Conservation (phyloP, 225 moss, liverwort and hornwort genomes). For the Antitrichia curtipendula region DNA sequence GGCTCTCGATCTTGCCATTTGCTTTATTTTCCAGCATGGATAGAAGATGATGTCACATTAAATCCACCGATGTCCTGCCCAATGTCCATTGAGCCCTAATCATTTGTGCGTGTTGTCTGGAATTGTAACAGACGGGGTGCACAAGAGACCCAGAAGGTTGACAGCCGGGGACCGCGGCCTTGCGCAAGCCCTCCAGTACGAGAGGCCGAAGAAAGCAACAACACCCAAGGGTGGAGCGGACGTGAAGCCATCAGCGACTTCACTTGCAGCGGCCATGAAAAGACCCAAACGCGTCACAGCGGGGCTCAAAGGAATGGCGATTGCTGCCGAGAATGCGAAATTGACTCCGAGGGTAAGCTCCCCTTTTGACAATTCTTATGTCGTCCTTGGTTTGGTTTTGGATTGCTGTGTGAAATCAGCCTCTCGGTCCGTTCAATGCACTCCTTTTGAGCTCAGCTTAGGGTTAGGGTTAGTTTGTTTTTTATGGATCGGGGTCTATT, state of each 20-base stretch:
- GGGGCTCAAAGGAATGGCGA: constrained; percentile 28
- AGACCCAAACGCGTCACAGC: constrained; percentile 34
- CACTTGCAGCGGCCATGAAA: constrained; percentile 19
- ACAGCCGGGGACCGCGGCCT: constrained; percentile 42
- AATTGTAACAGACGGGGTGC: constrained; percentile 8
- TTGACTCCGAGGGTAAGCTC: constrained; percentile 9
- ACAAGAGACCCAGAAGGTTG: constrained; percentile 30
- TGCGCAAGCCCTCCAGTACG: constrained; percentile 27
- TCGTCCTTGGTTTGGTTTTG: background rate
- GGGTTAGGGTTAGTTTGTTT: background rate
- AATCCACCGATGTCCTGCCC: background rate
- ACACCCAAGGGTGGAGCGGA: background rate
- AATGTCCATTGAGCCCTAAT: background rate
- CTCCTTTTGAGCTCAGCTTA: background rate
- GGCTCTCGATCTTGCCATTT: background rate
- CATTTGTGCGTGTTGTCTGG: background rate
- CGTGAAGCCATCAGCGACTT: constrained; percentile 14
- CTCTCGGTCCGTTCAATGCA: background rate
- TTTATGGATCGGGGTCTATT: too few species aligned
- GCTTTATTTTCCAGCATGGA: background rate
- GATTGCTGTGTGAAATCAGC: background rate
- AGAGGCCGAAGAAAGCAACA: constrained; percentile 10
- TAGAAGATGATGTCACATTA: background rate
- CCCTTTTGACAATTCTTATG: background rate
- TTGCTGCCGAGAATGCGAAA: constrained; percentile 33